Conservation (phyloP, 2,329 filamentous ascomycete genomes). For the Lomentospora prolificans region DNA sequence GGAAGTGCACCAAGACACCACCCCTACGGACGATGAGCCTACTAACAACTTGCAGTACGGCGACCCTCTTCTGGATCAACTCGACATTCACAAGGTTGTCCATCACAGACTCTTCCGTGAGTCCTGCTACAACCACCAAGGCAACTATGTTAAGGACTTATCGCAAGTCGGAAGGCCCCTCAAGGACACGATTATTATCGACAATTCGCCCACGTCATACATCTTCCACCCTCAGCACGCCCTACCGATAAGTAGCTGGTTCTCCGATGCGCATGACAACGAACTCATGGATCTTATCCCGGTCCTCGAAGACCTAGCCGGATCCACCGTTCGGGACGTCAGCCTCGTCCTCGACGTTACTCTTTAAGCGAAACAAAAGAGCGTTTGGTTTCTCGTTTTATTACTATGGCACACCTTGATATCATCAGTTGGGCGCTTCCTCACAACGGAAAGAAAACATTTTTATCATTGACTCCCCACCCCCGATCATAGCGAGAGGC, state of each 20-base stretch:
- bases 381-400: slow-evolving; percentile 16
- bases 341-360: slow-evolving; percentile 94
- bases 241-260: slow-evolving; percentile 99
- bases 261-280: slow-evolving; percentile 98
- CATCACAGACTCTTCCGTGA: slow-evolving; percentile 95
- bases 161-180: slow-evolving; percentile 94
- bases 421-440: slow-evolving; percentile 16
- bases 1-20: slow-evolving; percentile 14
- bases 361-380: slow-evolving; percentile 35
- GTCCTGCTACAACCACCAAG: slow-evolving; percentile 98
- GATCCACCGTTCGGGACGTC: slow-evolving; percentile 82
- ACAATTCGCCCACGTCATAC: slow-evolving; percentile 98
- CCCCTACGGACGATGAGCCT: slow-evolving; percentile 11
- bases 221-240: slow-evolving; percentile 99
- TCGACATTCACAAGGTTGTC: slow-evolving; percentile 94
- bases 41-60: slow-evolving; percentile 56
- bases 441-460: slow-evolving; percentile 14
- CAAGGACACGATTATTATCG: slow-evolving; percentile 97
- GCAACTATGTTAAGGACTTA: slow-evolving; percentile 98
- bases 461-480: slow-evolving; percentile 15
- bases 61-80: slow-evolving; percentile 87
- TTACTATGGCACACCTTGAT: slow-evolving; percentile 3
- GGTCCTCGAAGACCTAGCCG: slow-evolving; percentile 92
- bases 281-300: slow-evolving; percentile 95
- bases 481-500: slow-evolving; percentile 43